Base-by-base conservation (phyloP, 441 rosid species). In the Monsonia emarginata region DNA sequence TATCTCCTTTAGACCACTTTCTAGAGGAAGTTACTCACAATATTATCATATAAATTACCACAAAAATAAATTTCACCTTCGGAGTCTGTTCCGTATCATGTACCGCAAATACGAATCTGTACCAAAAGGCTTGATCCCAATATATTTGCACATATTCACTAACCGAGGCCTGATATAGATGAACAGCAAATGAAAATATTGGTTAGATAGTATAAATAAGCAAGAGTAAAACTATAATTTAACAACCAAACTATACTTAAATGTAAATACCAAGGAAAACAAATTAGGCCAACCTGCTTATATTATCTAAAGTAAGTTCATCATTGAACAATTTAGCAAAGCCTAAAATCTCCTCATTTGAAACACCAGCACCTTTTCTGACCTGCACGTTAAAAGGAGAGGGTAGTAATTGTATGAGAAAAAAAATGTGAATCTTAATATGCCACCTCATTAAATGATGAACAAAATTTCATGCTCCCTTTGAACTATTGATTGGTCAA, bases 261-360 rank as follows among this genome's bases (percentile, higher is more conserved):
- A 65, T 61, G 32, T 18, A 70, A 46, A 72, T 36, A 52, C 25
- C 62, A 30, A 58, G 68, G 11, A 54, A 65, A 64, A 52, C 19
- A 56, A 69, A 8, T 66, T 65, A 74, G 58, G 38, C 69, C 70
- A 69, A 87, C 92, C 90, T 82, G 85, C 83, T 89, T 63, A 88
- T 86, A 72, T 88, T 88, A 75, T 88, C 96, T 67, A 88, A 76
- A 30, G 96, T 88, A 57, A 88, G 85, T 73, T 88, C 96, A 65
- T 88, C 96, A 72, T 88, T 86, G 75, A 88, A 88, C 70, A 88
- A 83, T 73, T 86, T 88, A 25, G 96, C 96, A 80, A 88, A 88
- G 66, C 85, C 80, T 81, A 88, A 79, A 71, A 88, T 75, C 69
- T 88, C 96, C 28, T 86, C 92, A 74, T 88, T 88, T 10, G 86